Evolutionary conservation across 768 basidiomycete species (phyloP), one percentile per base, ranked within the genome.

Genomic region (Dentipellis sp.): DNA sequence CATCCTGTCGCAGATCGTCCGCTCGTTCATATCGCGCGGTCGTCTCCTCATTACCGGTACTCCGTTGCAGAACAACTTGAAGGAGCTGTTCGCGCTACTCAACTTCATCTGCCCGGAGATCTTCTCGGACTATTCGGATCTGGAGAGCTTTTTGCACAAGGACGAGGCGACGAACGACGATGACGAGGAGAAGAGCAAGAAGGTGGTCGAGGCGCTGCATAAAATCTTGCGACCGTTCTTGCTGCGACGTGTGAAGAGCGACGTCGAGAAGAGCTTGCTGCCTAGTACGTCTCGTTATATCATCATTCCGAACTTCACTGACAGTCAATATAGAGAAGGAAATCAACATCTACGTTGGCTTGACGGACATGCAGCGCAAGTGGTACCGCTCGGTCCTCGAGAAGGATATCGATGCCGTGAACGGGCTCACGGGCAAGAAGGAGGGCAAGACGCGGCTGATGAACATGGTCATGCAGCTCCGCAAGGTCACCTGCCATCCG

Each of bases 381-480:
- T 97, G 95, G 97, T 98, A 99, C 70, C 86, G 92, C 34, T 90
- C 84, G 2, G 88, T 99, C 7, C 71, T 98, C 56, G 94, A 97
- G 72, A 98, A 98, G 73, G 95, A 98, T 67, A 97, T 99, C 55
- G 95, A 98, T 65, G 95, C 95, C 9, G 97, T 99, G 42, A 97
- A 97, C 66, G 94, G 91, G 40, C 74, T 94, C 35, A 91, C 91
- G 1, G 93, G 94, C 8, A 97, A 97, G 79, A 98, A 98, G 68
- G 97, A 99, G 68, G 95, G 95, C 55, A 99, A 98, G 74, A 97
- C 94, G 4, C 76, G 95, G 36, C 70, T 98, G 52, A 92, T 97
- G 86, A 99, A 98, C 68, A 94, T 99, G 78, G 97, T 98, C 58
- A 98, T 98, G 97, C 97, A 99, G 81, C 78, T 89, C 40, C 84